Conservation (phyloP, 306 rosid species). For the Cicer arietinum region DNA sequence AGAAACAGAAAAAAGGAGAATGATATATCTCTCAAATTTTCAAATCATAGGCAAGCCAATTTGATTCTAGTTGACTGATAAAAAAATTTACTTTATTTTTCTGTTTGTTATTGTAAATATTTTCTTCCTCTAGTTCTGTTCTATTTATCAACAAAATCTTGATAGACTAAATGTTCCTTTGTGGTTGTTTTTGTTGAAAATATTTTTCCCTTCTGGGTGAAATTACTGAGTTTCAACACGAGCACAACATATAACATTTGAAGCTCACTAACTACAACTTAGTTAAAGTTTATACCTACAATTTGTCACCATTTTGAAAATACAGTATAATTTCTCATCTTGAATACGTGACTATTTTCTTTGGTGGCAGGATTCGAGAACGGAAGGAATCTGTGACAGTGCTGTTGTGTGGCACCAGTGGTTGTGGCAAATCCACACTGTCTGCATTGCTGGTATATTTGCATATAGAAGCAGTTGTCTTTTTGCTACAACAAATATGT, state of each 20-base stretch:
- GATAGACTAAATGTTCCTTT: slow-evolving; percentile 2
- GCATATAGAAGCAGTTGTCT: slow-evolving; percentile 38
- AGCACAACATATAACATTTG: slow-evolving; percentile 18
- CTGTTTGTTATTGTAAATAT: slow-evolving; percentile 31
- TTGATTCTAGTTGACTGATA: background rate
- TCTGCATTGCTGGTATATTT: slow-evolving; percentile 91
- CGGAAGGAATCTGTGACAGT: slow-evolving; percentile 93
- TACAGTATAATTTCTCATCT: background rate
- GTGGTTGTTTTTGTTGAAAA: background rate
- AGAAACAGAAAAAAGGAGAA: slow-evolving; percentile 6
- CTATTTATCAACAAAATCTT: slow-evolving; percentile 2
- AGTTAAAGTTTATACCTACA: background rate
- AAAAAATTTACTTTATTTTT: slow-evolving; percentile 2
- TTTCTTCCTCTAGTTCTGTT: slow-evolving; percentile 1
- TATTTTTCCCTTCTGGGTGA: background rate
- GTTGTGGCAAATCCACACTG: slow-evolving; percentile 98
- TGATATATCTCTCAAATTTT: background rate
- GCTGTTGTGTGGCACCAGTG: slow-evolving; percentile 94
- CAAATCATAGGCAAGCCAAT: background rate
- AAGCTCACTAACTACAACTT: slow-evolving; percentile 34
- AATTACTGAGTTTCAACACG: background rate
- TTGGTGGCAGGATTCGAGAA: slow-evolving; percentile 77
- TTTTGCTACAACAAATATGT: slow-evolving; percentile 39
- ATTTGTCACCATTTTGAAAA: slow-evolving; percentile 26
- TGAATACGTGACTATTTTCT: slow-evolving; percentile 11